Percentiles rank a stretch among this genome's conserved stretches.
These are phyloP conservation scores for Metrosideros polymorpha DNA, from an alignment of 441 rosid species.

Conservation along the genomic window DNA sequence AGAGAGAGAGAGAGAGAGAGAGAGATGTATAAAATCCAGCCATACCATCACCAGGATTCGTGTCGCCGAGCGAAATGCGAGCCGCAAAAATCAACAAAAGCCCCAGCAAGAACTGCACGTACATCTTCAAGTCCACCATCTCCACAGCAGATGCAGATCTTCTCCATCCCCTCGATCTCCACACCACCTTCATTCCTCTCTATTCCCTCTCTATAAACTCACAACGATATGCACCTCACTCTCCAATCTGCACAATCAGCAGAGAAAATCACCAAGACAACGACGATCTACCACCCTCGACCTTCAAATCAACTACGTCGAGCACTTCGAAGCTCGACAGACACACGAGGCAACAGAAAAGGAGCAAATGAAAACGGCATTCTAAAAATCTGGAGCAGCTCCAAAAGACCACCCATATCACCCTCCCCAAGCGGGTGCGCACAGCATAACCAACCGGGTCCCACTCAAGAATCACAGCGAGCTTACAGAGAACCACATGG, in stretches of 20 bases:
- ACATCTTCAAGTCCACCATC: slow-evolving; percentile 33
- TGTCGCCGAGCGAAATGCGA: slow-evolving; percentile 44
- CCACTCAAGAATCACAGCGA: background rate
- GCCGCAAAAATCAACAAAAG: slow-evolving; percentile 49
- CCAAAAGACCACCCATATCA: background rate
- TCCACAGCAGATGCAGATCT: slow-evolving; percentile 36
- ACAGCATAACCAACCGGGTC: background rate
- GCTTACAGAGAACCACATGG: background rate
- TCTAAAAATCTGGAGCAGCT: background rate
- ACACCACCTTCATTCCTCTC: slow-evolving; percentile 11
- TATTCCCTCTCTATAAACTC: slow-evolving; percentile 7
- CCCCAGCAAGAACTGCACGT: slow-evolving; percentile 29
- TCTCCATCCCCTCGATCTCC: slow-evolving; percentile 36
- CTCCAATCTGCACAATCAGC: slow-evolving; percentile 31
- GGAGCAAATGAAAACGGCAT: background rate
- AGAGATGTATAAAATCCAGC: background rate
- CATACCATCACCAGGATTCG: slow-evolving; percentile 80
- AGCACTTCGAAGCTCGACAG: background rate
- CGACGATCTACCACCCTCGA: background rate
- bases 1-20: background rate
- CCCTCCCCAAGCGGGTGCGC: background rate
- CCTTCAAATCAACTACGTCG: background rate
- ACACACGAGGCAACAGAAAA: background rate
- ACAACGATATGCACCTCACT: slow-evolving; percentile 20
- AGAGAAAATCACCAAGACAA: slow-evolving; percentile 3